Base-by-base conservation (phyloP, 441 rosid genomes). In the Pelargonium fulgidum region DNA sequence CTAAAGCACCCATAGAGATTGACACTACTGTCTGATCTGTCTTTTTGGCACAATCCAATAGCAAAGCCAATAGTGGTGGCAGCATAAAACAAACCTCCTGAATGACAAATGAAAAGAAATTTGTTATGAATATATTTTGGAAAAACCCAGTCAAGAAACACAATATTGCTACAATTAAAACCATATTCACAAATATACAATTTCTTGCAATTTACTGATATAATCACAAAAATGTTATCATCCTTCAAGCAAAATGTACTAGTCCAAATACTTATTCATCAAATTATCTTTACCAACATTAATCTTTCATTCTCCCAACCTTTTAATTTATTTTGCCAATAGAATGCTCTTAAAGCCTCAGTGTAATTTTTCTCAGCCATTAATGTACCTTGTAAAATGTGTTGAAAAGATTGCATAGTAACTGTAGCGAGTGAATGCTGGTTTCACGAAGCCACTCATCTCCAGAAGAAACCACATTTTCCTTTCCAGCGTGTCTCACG, bases 81-180 rank as follows among this genome's bases (percentile, higher is more conserved):
- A 95, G 87, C 99, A 95, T 95, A 82, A 95, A 95, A 84, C 93
- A 87, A 16, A 95, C 99, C 84, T 95, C 99, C 99, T 95, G 87
- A 84, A 79, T 70, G 74, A 62, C 45, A 64, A 50, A 36, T 39
- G 54, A 41, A 33, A 72, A 33, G 10, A 45, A 68, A 64, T 59
- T 61, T 67, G 12, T 20, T 7, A 44, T 70, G 69, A 61, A 68
- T 17, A 69, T 56, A 66, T 54, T 14, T 65, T 2, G 19, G 36
- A 68, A 62, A 58, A 22, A 22, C 63, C 29, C 9, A 10, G 20
- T 20, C 29, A 58, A 44, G 65, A 45, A 69, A 41, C 9, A 19
- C 3, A 59, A 22, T 10, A 1, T 29, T 22, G 10, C 4, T 4
- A 59, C 9, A 22, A 17, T 58, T 19, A 19, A 10, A 10, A 20